Percentiles rank a stretch among this genome's conserved stretches.
Evolutionary conservation across 2,329 filamentous ascomycete genomes (phyloP).

Genomic region (Diplodia corticola): DNA sequence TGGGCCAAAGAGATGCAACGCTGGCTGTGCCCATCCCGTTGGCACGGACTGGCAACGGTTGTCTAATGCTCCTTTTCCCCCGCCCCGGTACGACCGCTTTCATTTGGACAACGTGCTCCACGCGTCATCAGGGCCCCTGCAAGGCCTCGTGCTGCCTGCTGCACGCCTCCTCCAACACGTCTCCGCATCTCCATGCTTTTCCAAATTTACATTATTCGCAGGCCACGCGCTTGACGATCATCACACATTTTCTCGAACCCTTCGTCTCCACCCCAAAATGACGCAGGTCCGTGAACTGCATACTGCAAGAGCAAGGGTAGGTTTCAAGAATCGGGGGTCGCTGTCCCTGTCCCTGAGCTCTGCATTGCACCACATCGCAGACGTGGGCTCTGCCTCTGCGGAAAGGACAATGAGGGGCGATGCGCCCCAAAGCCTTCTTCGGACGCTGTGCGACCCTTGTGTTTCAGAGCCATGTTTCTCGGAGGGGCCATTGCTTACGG

Average conservation of each 20-base stretch:
- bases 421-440: neutral
- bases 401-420: neutral
- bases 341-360: slow-evolving; percentile 5
- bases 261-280: slow-evolving; percentile 10
- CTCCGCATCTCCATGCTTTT: slow-evolving; percentile 20
- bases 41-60: neutral
- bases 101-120: neutral
- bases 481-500: neutral
- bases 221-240: neutral
- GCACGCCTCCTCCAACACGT: slow-evolving; percentile 5
- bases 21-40: neutral
- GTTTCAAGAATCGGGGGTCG: slow-evolving; percentile 2
- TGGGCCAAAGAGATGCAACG: neutral
- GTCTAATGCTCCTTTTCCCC: slow-evolving; percentile 11
- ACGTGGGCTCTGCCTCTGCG: too few species aligned
- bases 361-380: neutral
- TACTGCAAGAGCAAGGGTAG: slow-evolving; percentile 12
- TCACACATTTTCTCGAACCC: neutral
- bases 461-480: slow-evolving; percentile 12
- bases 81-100: neutral
- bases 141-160: slow-evolving; percentile 3
- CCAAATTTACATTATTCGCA: slow-evolving; percentile 11
- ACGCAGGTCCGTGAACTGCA: slow-evolving; percentile 18
- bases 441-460: slow-evolving; percentile 6
- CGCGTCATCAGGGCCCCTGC: slow-evolving; percentile 5